A percentile compares a stretch with the other conserved stretches of the same genome.
These are phyloP conservation scores for Dendrobium nobile DNA, from an alignment of 106 monocot genomes.

Conservation along the genomic window DNA sequence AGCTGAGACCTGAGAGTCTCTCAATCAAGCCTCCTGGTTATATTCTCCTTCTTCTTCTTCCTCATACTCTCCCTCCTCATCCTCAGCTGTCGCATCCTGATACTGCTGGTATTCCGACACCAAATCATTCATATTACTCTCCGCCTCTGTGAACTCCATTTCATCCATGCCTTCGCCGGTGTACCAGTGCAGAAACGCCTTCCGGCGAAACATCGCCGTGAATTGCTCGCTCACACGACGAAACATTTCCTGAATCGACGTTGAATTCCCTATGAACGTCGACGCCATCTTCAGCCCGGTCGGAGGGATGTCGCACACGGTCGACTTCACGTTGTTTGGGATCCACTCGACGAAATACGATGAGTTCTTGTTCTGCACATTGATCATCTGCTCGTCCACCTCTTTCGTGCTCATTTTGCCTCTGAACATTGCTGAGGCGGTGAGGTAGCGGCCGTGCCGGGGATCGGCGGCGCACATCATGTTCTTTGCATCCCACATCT, in stretches of 20 bases:
- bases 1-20: background rate
- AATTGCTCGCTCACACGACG: slow-evolving; percentile 5
- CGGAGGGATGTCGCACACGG: slow-evolving; percentile 45
- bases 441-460: slow-evolving; percentile 40
- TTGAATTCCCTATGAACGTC: too few species aligned
- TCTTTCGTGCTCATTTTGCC: slow-evolving; percentile 62
- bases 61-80: slow-evolving; percentile 10
- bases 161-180: too few species aligned
- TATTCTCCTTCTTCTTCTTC: slow-evolving; percentile 8
- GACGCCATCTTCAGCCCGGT: slow-evolving; percentile 19
- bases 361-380: slow-evolving; percentile 58
- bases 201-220: background rate
- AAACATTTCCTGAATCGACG: too few species aligned
- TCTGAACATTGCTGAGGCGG: slow-evolving; percentile 44
- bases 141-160: too few species aligned
- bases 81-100: slow-evolving; percentile 16
- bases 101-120: slow-evolving; percentile 16
- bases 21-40: background rate
- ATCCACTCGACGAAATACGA: slow-evolving; percentile 62
- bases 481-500: slow-evolving; percentile 56
- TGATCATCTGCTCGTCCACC: slow-evolving; percentile 57
- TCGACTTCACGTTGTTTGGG: slow-evolving; percentile 53
- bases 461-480: slow-evolving; percentile 55
- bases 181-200: background rate
- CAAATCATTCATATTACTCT: background rate